Conservation (phyloP, 2,329 filamentous ascomycete species). For the Zymoseptoria passerinii region DNA sequence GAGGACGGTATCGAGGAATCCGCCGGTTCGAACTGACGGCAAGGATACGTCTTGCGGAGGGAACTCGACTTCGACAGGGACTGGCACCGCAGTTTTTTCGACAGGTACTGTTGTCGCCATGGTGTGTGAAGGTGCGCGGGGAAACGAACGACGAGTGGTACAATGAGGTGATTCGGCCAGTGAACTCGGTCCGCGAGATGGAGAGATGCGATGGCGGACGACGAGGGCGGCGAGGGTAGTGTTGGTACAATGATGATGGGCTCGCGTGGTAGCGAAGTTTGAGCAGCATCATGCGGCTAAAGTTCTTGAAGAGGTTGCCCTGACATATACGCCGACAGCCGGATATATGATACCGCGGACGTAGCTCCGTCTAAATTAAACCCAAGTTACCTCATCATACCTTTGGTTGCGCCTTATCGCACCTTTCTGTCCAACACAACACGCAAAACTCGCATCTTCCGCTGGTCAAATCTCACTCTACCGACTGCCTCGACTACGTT, state of each 20-base stretch:
- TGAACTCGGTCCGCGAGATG: neutral
- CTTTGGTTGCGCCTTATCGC: neutral
- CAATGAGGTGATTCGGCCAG: neutral
- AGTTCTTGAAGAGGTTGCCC: neutral
- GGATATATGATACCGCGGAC: neutral
- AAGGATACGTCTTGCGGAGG: constrained; percentile 13
- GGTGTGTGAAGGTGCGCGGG: neutral
- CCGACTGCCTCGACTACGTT: neutral
- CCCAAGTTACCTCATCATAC: too few relatives aligned
- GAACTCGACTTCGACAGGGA: constrained; percentile 17
- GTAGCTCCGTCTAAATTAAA: neutral
- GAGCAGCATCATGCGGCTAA: neutral
- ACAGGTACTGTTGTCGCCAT: constrained; percentile 15
- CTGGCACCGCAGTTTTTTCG: constrained; percentile 21
- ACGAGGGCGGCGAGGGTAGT: neutral
- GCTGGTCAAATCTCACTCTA: neutral
- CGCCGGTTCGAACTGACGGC: constrained; percentile 21
- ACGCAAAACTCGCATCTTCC: neutral
- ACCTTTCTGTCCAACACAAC: neutral
- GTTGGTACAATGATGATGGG: neutral
- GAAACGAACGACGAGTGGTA: neutral
- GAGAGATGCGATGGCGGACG: neutral
- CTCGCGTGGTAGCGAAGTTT: neutral
- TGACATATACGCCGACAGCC: neutral
- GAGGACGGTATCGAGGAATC: constrained; percentile 25